phyloP scores from a whole-genome alignment of 805 yeast species.

The Middelhovenomyces tepae region DNA sequence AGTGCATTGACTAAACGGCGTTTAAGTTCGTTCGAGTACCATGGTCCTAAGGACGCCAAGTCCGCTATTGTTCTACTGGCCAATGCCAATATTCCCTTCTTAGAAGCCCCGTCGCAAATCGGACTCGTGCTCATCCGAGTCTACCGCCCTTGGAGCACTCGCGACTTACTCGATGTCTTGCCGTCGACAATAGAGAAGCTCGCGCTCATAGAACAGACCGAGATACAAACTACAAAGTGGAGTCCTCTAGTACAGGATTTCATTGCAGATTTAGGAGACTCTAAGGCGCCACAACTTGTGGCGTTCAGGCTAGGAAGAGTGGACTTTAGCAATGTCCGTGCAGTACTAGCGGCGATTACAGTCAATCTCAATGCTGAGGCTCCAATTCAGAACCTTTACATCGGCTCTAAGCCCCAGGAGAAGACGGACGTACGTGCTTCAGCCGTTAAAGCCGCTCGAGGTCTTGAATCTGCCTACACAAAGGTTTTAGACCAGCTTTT shows the following conservation, averaged over 20 bases:
- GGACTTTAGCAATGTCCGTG: constrained; percentile 31
- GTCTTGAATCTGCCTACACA: constrained; percentile 72
- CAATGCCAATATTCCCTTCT: too few relatives aligned
- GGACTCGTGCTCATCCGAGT: constrained; percentile 51
- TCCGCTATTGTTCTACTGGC: constrained; percentile 44
- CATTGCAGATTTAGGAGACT: constrained; percentile 37
- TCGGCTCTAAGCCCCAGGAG: too few relatives aligned
- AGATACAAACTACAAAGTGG: constrained; percentile 36
- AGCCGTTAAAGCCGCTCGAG: too few relatives aligned
- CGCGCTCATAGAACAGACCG: constrained; percentile 60
- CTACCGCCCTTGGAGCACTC: constrained; percentile 64
- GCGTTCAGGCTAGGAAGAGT: constrained; percentile 45
- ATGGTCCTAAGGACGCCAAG: constrained; percentile 34
- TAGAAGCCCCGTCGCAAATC: too few relatives aligned
- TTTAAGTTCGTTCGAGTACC: constrained; percentile 37
- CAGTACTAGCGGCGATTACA: constrained; percentile 40
- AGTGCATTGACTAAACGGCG: constrained; percentile 22
- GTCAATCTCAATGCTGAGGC: constrained; percentile 41
- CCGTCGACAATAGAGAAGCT: constrained; percentile 50
- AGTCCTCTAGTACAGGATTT: constrained; percentile 71
- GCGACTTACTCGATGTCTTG: constrained; percentile 39
- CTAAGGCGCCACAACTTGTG: constrained; percentile 35
- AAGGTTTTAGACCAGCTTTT: constrained; percentile 67
- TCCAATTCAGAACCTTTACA: constrained; percentile 55
- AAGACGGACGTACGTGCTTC: too few relatives aligned